A percentile compares a stretch with the other conserved stretches of the same genome.
Evolutionary conservation across 2,329 filamentous ascomycete species (phyloP).

Genomic region (Colletotrichum horii): DNA sequence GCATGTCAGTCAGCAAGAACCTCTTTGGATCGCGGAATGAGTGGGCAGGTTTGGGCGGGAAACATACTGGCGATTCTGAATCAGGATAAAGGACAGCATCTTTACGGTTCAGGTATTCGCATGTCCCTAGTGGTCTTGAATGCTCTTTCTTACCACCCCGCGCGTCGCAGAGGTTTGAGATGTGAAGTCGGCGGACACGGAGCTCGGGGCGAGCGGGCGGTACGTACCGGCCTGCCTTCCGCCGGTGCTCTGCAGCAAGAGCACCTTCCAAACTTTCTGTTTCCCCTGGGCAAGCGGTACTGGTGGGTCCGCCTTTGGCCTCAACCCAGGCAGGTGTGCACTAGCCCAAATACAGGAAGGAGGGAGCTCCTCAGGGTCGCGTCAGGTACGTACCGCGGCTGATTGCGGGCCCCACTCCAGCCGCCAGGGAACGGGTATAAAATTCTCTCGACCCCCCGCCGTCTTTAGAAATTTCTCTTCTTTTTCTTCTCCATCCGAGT

Average conservation of each 20-base stretch:
- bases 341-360: neutral
- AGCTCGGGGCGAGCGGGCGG: constrained; percentile 8
- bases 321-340: neutral
- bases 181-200: constrained; percentile 10
- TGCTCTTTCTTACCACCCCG: neutral
- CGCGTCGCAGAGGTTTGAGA: constrained; percentile 8
- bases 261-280: neutral
- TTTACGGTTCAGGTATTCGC: constrained; percentile 2
- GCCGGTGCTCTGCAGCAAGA: neutral
- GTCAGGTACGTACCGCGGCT: neutral
- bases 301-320: neutral
- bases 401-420: neutral
- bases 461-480: constrained; percentile 29
- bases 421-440: constrained; percentile 3
- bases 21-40: neutral
- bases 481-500: constrained; percentile 63
- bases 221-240: neutral
- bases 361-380: neutral
- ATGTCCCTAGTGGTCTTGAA: neutral
- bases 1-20: neutral
- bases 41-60: neutral
- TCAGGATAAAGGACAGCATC: constrained; percentile 81
- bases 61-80: constrained; percentile 79
- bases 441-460: neutral
- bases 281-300: neutral